Evolutionary conservation across 345 rosid genomes (phyloP), one percentile per base, ranked within the genome.

Genomic region (Draba incana): DNA sequence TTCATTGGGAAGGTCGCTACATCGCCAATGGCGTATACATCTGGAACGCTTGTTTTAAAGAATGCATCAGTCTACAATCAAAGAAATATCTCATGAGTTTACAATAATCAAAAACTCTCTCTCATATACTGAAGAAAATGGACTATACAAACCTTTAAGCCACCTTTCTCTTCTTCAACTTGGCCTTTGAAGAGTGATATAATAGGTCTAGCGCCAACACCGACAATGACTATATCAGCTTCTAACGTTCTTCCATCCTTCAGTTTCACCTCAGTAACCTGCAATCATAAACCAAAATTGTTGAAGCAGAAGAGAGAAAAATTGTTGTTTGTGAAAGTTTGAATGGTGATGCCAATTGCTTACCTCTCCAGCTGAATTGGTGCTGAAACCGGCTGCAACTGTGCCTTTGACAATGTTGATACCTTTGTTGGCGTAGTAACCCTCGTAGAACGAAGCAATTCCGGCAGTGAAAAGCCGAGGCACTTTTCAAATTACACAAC

Each of bases 11-110:
- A 94, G 45, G 90, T 86, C 42, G 91, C 97, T 55, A 91, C 84
- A 82, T 92, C 99, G 11, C 97, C 99, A 33, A 94, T 84, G 52
- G 97, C 99, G 80, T 87, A 94, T 53, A 94, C 97, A 78, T 82
- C 83, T 20, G 95, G 79, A 11, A 56, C 41, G 10, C 77, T 72
- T 55, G 80, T 77, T 66, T 50, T 77, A 50, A 72, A 77, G 62
- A 66, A 77, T 14, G 45, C 74, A 68, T 77, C 80, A 20, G 80
- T 77, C 72, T 75, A 71, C 11, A 50, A 2, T n/a, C 54, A 27
- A 44, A 33, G 24, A 65, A 47, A 64, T 44, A 63, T 28, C 20
- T 39, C 52, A 49, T 53, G n/a, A 44, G 39, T 60, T 23, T 6
- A 46, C 13, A 45, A 35, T n/a, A 12, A 35, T 20, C n/a, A 14